Evolutionary conservation across 73 alveolate genomes (phyloP), one percentile per base, ranked within the genome.

Genomic region (Vitrella brassicaformis): DNA sequence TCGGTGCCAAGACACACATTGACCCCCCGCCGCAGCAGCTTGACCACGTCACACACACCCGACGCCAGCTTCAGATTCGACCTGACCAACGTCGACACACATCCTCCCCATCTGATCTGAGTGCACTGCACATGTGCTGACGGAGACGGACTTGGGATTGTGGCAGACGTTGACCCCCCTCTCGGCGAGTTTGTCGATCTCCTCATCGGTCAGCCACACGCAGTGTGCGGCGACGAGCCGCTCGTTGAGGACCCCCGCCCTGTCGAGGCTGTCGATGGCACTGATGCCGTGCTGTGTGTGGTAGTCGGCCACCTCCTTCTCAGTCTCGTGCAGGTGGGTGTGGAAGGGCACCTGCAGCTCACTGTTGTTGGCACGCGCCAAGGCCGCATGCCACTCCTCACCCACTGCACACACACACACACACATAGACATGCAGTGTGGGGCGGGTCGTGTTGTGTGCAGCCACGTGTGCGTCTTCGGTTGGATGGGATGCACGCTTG

Each of bases 1-100:
- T 87, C 93, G 19, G 87, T 88, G 1, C 93, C 93, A 18, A 87
- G 67, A 19, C 90, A 86, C 19, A 87, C 84, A 65, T 82, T 87
- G 19, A 87, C 93, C 30, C 86, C 86, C 25, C 47, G 30, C 80
- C 82, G 47, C 47, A 87, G 64, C 88, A 87, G 73, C 69, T 79
- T 88, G 26, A 80, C 83, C 26, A 74, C 74, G 65, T 78, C 80
- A 75, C 81, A 81, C n/a, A 87, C 78, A 27, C 93, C 93, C 0
- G 86, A 71, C 19, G 87, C 80, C 72, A 87, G 71, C 84, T 87
- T 87, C 88, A 87, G 75, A 72, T 87, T 87, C n/a, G n/a, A n/a
- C n/a, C n/a, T n/a, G n/a, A n/a, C n/a, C n/a, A n/a, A n/a, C n/a
- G n/a, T n/a, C n/a, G n/a, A n/a, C n/a, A n/a, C n/a, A n/a, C n/a